Conservation (phyloP, 2,329 filamentous ascomycete species). For the Fusarium xylarioides region DNA sequence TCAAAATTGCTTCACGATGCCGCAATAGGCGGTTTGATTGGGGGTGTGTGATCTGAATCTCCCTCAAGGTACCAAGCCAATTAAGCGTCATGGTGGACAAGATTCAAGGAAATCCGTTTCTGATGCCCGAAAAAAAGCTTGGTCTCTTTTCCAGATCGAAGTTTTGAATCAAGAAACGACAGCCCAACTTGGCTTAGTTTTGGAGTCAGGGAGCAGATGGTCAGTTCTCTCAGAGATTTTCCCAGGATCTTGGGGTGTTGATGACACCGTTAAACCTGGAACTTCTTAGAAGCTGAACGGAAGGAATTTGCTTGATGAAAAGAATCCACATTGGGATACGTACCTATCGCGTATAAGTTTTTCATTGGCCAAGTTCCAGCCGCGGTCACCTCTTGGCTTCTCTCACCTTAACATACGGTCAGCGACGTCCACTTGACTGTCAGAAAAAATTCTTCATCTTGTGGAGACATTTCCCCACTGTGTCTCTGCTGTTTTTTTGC, state of each 20-base stretch:
- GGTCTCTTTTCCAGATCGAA: slow-evolving; percentile 18
- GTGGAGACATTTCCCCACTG: slow-evolving; percentile 17
- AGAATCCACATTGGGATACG: neutral
- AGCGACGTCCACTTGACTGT: neutral
- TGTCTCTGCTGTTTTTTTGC: slow-evolving; percentile 15
- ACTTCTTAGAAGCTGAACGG: slow-evolving; percentile 18
- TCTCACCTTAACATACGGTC: slow-evolving; percentile 34
- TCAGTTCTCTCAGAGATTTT: slow-evolving; percentile 32
- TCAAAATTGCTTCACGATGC: slow-evolving; percentile 25
- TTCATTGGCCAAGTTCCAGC: slow-evolving; percentile 8
- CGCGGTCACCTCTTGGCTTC: slow-evolving; percentile 12
- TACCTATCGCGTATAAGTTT: neutral
- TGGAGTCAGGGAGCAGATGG: slow-evolving; percentile 5
- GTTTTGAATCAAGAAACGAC: slow-evolving; percentile 18
- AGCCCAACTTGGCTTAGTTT: slow-evolving; percentile 11
- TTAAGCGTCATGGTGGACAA: neutral
- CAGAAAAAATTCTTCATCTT: slow-evolving; percentile 32
- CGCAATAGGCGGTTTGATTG: neutral
- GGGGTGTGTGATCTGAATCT: neutral
- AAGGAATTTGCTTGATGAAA: slow-evolving; percentile 5
- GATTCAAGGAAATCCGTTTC: slow-evolving; percentile 11
- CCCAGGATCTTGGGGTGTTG: slow-evolving; percentile 22
- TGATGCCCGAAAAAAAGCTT: slow-evolving; percentile 21
- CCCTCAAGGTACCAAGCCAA: neutral
- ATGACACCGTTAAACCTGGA: slow-evolving; percentile 22